Evolutionary conservation across 495 filamentous ascomycete genomes (phyloP).

Genomic region (Hyaloscypha variabilis): DNA sequence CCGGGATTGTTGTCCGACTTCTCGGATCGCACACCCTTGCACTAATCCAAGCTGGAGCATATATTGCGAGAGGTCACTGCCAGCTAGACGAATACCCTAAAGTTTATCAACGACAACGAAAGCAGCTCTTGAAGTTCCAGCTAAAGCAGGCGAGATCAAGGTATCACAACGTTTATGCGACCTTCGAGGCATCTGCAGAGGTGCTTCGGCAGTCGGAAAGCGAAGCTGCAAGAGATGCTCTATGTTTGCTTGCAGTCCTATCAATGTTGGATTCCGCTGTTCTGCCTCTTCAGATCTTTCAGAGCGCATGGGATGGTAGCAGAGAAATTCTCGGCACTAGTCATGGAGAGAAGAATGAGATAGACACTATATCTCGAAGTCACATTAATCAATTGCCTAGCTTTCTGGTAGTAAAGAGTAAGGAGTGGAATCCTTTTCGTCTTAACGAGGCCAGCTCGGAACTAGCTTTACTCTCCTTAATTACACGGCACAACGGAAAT

Average conservation of each 20-base stretch:
- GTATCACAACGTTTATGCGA: conserved; percentile 28
- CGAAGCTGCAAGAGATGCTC: conserved; percentile 35
- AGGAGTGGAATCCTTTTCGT: conserved; percentile 32
- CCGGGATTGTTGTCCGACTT: conserved; percentile 30
- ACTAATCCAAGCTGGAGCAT: conserved; percentile 39
- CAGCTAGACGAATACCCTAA: conserved; percentile 28
- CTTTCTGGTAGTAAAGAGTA: conserved; percentile 16
- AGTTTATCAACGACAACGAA: conserved; percentile 24
- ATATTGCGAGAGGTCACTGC: conserved; percentile 30
- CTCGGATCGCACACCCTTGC: conserved; percentile 40
- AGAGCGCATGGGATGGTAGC: conserved; percentile 19
- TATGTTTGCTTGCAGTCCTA: conserved; percentile 41
- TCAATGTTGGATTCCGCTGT: conserved; percentile 38
- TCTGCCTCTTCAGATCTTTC: conserved; percentile 36
- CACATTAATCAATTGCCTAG: conserved; percentile 30
- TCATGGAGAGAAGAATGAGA: not conserved
- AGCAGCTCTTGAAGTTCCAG: conserved; percentile 11
- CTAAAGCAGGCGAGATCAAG: conserved; percentile 20
- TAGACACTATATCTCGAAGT: conserved; percentile 9
- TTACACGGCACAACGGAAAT: conserved; percentile 17
- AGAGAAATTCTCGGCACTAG: not conserved
- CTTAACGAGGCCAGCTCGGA: conserved; percentile 27
- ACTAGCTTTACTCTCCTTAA: conserved; percentile 30
- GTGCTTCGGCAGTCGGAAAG: conserved; percentile 26
- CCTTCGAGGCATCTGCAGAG: conserved; percentile 20